A percentile compares a stretch with the other conserved stretches of the same genome.
These are phyloP conservation scores for Melaleuca quinquenervia DNA, from an alignment of 345 rosid genomes.

Conservation along the genomic window DNA sequence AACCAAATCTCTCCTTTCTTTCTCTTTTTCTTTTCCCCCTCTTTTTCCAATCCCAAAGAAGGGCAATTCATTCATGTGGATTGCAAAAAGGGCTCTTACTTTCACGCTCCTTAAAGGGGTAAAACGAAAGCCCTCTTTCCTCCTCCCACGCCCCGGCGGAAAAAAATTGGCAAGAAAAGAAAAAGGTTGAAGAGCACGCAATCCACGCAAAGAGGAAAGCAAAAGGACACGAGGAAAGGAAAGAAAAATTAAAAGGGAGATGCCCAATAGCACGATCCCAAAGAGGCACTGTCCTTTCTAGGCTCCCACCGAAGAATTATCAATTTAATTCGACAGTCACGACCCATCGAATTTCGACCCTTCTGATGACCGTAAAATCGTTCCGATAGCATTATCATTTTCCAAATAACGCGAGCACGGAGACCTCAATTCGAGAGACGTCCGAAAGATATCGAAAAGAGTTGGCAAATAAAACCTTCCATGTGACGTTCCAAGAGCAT, in stretches of 20 bases:
- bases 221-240: neutral
- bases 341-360: no score
- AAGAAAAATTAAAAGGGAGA: no score
- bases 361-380: no score
- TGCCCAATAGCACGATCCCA: neutral
- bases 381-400: no score
- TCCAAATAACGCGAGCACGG: no score
- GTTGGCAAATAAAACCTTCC: no score
- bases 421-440: no score
- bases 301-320: neutral
- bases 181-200: neutral
- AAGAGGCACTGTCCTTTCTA: neutral
- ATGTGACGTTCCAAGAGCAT: no score
- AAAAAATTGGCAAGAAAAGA: neutral
- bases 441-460: no score
- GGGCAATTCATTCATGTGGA: neutral
- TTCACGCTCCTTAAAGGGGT: neutral
- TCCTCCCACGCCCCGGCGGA: neutral
- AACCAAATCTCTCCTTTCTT: neutral
- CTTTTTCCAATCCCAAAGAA: neutral
- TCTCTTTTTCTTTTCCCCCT: no score
- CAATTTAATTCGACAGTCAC: no score
- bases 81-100: neutral
- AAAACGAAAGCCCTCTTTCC: neutral
- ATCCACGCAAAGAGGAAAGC: neutral